Conservation (phyloP, 495 filamentous ascomycete species). For the Lepraria neglecta region DNA sequence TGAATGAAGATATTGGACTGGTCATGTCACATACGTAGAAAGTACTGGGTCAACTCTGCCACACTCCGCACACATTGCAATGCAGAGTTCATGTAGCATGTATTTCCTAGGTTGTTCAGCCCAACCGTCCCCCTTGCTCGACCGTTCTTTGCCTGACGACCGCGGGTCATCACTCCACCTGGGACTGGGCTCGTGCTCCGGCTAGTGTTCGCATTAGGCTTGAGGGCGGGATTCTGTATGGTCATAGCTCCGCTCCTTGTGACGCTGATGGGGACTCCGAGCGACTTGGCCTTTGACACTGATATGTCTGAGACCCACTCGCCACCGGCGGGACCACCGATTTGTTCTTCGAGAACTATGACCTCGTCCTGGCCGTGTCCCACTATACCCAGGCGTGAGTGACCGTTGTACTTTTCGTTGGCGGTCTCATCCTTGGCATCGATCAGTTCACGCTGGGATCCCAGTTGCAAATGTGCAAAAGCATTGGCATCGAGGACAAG, state of each 20-base stretch:
- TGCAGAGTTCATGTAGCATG: slow-evolving; percentile 98
- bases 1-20: no score
- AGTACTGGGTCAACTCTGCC: slow-evolving; percentile 86
- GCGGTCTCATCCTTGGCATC: slow-evolving; percentile 63
- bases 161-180: slow-evolving; percentile 52
- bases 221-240: slow-evolving; percentile 33
- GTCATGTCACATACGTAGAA: slow-evolving; percentile 50
- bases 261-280: slow-evolving; percentile 37
- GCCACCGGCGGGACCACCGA: slow-evolving; percentile 48
- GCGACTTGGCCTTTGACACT: slow-evolving; percentile 27
- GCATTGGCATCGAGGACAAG: slow-evolving; percentile 65
- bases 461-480: slow-evolving; percentile 62
- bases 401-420: slow-evolving; percentile 73
- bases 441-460: slow-evolving; percentile 63
- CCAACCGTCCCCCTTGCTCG: slow-evolving; percentile 69
- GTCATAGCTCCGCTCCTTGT: slow-evolving; percentile 35
- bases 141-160: slow-evolving; percentile 57
- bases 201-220: slow-evolving; percentile 39
- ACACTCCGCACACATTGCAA: slow-evolving; percentile 88
- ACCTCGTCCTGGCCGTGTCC: slow-evolving; percentile 63
- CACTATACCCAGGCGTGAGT: slow-evolving; percentile 51
- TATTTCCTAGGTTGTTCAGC: slow-evolving; percentile 86
- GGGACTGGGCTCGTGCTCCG: slow-evolving; percentile 62
- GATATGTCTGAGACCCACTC: slow-evolving; percentile 57
- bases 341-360: slow-evolving; percentile 71